A percentile compares a stretch with the other conserved stretches of the same genome.
These are phyloP conservation scores for Solanum chiquidenum DNA, from an alignment of 257 asterid species.

Conservation along the genomic window DNA sequence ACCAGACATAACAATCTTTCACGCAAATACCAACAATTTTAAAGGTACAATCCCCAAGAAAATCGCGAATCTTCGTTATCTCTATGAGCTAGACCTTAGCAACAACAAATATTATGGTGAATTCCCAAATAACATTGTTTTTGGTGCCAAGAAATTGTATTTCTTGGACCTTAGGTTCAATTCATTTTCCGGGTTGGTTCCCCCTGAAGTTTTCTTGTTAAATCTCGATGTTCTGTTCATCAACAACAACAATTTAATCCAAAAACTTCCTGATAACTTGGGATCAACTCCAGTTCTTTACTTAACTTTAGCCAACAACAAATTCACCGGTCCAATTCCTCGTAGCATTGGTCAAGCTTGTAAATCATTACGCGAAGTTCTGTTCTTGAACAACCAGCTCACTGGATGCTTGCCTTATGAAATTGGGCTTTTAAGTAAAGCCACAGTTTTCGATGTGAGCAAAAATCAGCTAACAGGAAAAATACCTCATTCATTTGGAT, in stretches of 20 bases:
- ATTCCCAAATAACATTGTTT: slow-evolving; percentile 31
- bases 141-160: slow-evolving; percentile 32
- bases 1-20: slow-evolving; percentile 35
- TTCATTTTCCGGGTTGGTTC: slow-evolving; percentile 28
- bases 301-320: slow-evolving; percentile 51
- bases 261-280: slow-evolving; percentile 25
- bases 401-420: slow-evolving; percentile 61
- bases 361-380: slow-evolving; percentile 22
- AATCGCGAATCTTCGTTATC: slow-evolving; percentile 7
- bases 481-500: slow-evolving; percentile 49
- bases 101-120: slow-evolving; percentile 37
- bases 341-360: slow-evolving; percentile 35
- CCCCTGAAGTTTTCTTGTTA: slow-evolving; percentile 23
- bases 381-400: slow-evolving; percentile 32
- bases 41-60: slow-evolving; percentile 23
- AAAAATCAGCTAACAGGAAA: slow-evolving; percentile 46
- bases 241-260: slow-evolving; percentile 49
- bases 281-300: slow-evolving; percentile 36
- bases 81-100: slow-evolving; percentile 58
- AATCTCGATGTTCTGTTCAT: slow-evolving; percentile 55
- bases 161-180: slow-evolving; percentile 62
- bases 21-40: slow-evolving; percentile 44
- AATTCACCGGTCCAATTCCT: slow-evolving; percentile 39
- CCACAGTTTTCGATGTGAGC: slow-evolving; percentile 36
- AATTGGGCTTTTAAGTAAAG: slow-evolving; percentile 35